Base-by-base conservation (phyloP, 352 stramenopile genomes). In the Lagenidium sp. region DNA sequence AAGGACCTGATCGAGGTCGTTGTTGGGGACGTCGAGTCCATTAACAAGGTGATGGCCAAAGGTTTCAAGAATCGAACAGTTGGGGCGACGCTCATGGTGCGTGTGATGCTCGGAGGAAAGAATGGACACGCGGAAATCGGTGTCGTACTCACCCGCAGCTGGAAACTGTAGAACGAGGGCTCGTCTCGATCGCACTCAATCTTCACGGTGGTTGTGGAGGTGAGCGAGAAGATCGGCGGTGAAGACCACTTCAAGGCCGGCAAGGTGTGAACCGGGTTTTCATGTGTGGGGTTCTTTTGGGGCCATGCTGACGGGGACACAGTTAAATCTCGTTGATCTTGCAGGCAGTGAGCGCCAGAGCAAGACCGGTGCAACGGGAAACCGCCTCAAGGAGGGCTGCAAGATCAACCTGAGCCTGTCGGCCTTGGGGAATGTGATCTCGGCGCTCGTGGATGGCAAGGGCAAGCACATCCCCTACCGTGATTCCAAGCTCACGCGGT, bases 401-500 rank as follows among this genome's bases (percentile, higher is more conserved):
- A 94, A 90, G 55, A 94, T 94, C 62, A 94, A 94, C 46, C 44
- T 88, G 36, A 82, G 61, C 55, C 47, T 94, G 3, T 88, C 75
- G 4, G 72, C 78, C 1, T 50, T 94, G 30, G 82, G 82, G 11
- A 90, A 91, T 28, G 82, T 94, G 30, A 94, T 94, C 47, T 88
- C 77, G 16, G 82, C 79, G 19, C 66, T 94, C 4, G 81, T 90
- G 12, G 79, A 91, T 43, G 80, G 77, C 41, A 94, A 94, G 39
- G 73, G 73, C 37, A 89, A 87, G 47, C 76, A 88, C 39, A 85
- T 91, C 56, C 89, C 89, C 4, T 97, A 95, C 41, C 73, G 90
- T 30, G 90, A 97, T 51, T 95, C 77, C 0, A 97, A 97, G 53
- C 66, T 97, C 6, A 97, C 90, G 34, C 59, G 90, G 12, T 49